Base-by-base conservation (phyloP, 192 early-diverging fungal genomes). In the Gamsiella multidivaricata region DNA sequence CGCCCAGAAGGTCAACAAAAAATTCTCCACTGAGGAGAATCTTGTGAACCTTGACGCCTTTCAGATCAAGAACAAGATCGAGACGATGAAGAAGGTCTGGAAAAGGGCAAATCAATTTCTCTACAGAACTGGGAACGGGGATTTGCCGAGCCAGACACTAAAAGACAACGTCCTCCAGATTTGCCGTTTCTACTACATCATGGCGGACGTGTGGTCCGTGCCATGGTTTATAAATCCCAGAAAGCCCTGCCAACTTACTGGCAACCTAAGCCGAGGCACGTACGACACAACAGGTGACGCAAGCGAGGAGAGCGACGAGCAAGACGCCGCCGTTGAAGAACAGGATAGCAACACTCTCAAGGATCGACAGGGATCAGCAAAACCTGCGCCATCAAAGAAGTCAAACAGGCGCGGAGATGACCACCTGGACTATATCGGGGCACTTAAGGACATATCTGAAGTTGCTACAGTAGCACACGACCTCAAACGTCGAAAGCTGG, bases 31-130 rank as follows among this genome's bases (percentile, higher is more conserved):
- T 2, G 55, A 60, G 12, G 42, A 29, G 20, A 43, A 45, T 20
- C 28, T 23, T 8, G 5, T 51, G 9, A 25, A 2, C 1, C 47
- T 62, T 23, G 31, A 51, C 28, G 47, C 22, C 10, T 5, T 37
- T 15, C 60, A 62, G 26, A 33, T 62, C 31, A 62, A 62, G 33
- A 62, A 62, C 47, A 62, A 62, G 29, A 49, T 62, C 32, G 34
- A 34, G 20, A 62, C 2, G 20, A 62, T 62, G 60, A 51, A 51
- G 33, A 25, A 4, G 17, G 11, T 3, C 8, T 62, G 60, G 60
- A 36, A 51, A 20, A 15, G 8, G 9, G 47, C 60, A 2, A 18
- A 37, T 5, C 5, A 2, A 12, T 11, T 37, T 12, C 18, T 45
- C 47, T 28, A 62, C 8, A 14, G 1, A 17, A 25, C 20, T 28